These are phyloP conservation scores for Xylaria nigripes DNA, from an alignment of 495 filamentous ascomycete genomes.

Conservation along the genomic window DNA sequence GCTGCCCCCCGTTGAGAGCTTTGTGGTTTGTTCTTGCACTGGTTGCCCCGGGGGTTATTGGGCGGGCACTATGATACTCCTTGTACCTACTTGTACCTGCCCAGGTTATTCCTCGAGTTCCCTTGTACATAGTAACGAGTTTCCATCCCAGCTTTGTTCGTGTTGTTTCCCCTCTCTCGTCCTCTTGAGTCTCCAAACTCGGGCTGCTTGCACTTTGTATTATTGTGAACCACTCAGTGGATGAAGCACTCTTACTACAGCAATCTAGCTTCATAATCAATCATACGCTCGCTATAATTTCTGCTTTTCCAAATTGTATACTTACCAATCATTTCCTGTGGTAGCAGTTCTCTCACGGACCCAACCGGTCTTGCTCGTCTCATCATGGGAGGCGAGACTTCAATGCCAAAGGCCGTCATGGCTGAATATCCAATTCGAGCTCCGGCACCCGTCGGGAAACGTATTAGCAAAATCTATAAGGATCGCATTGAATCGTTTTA, in stretches of 20 bases:
- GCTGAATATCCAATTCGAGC: conserved; percentile 41
- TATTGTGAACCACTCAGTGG: too few relatives aligned
- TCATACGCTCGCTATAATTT: background rate
- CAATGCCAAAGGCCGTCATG: conserved; percentile 23
- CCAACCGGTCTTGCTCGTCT: conserved; percentile 1
- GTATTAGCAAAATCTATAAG: conserved; percentile 80
- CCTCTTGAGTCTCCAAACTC: background rate
- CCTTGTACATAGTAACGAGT: background rate
- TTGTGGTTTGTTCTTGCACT: background rate
- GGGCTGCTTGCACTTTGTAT: background rate
- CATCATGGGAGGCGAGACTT: conserved; percentile 35
- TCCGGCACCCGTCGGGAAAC: conserved; percentile 57
- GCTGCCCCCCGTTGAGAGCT: background rate
- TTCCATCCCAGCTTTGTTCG: background rate
- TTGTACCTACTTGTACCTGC: too few relatives aligned
- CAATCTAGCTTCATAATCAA: background rate
- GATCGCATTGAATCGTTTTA: conserved; percentile 79
- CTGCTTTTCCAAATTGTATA: background rate
- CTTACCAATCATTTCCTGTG: background rate
- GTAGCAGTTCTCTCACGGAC: background rate
- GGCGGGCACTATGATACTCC: conserved; percentile 1
- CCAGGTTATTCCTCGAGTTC: background rate
- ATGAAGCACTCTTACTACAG: background rate
- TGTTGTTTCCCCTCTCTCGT: background rate
- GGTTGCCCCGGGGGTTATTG: background rate